Percentiles rank a stretch among this genome's conserved stretches.
Evolutionary conservation across 805 yeast species (phyloP).

Genomic region (Wickerhamiella kurtzmanii): DNA sequence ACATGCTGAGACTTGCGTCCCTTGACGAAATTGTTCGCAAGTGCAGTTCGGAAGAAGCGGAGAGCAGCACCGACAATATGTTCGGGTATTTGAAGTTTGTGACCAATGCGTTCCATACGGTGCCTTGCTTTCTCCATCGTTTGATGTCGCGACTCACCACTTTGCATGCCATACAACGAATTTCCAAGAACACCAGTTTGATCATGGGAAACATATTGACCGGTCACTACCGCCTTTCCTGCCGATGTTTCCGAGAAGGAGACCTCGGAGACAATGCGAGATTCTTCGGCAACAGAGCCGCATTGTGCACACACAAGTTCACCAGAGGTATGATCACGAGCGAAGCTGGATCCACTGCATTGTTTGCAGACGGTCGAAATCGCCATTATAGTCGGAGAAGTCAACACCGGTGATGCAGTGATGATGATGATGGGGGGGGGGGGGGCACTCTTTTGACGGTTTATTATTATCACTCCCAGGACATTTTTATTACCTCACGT

Average conservation of each 20-base stretch:
- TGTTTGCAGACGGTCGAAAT: slow-evolving; percentile 11
- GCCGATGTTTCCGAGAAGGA: slow-evolving; percentile 82
- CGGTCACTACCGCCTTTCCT: slow-evolving; percentile 95
- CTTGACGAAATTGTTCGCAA: slow-evolving; percentile 81
- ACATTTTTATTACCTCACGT: too few species aligned
- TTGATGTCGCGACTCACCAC: slow-evolving; percentile 68
- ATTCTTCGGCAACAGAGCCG: slow-evolving; percentile 81
- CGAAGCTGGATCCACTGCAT: slow-evolving; percentile 15
- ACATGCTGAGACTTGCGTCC: slow-evolving; percentile 96
- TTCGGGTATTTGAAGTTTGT: slow-evolving; percentile 66
- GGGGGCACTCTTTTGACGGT: too few species aligned
- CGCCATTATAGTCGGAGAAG: slow-evolving; percentile 1
- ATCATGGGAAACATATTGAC: slow-evolving; percentile 81
- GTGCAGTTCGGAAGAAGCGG: slow-evolving; percentile 79
- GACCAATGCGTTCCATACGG: slow-evolving; percentile 67
- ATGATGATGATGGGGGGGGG: too few species aligned
- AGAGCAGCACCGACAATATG: slow-evolving; percentile 74
- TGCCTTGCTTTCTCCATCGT: slow-evolving; percentile 74
- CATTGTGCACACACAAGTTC: slow-evolving; percentile 71
- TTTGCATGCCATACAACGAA: slow-evolving; percentile 35
- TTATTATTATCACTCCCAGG: too few species aligned
- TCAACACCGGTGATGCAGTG: not conserved
- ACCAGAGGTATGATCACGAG: slow-evolving; percentile 16
- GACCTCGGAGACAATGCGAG: slow-evolving; percentile 90
- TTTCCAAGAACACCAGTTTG: slow-evolving; percentile 59